These are phyloP conservation scores for Pythium aquatile DNA, from an alignment of 352 stramenopile species.

Conservation along the genomic window DNA sequence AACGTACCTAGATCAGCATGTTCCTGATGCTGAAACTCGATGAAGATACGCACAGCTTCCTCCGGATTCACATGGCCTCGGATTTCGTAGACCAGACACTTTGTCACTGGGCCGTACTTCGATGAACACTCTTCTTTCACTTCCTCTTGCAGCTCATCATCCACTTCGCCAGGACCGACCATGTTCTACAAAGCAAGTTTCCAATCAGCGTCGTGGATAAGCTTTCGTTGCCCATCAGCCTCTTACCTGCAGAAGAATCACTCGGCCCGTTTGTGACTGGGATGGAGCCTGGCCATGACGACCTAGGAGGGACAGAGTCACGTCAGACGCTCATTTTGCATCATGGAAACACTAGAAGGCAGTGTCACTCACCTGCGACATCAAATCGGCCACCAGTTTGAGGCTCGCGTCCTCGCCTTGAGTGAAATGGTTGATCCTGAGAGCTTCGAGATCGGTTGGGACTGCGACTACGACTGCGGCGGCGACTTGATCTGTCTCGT, in stretches of 20 bases:
- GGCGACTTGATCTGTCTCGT: background rate
- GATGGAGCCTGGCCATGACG: background rate
- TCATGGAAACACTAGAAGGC: no score
- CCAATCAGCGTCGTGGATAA: background rate
- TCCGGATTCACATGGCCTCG: constrained; percentile 42
- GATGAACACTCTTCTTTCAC: constrained; percentile 83
- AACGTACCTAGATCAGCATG: constrained; percentile 76
- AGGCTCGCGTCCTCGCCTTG: background rate
- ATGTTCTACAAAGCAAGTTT: constrained; percentile 72
- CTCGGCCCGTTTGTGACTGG: constrained; percentile 13
- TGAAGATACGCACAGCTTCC: constrained; percentile 89
- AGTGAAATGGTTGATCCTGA: background rate
- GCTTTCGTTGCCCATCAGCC: background rate
- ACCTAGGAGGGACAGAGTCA: background rate
- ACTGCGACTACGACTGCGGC: constrained; percentile 17
- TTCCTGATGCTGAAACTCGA: constrained; percentile 68
- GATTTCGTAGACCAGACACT: constrained; percentile 79
- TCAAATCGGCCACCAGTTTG: background rate
- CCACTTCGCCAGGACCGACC: constrained; percentile 87
- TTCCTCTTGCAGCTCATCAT: constrained; percentile 85
- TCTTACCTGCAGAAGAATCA: constrained; percentile 39
- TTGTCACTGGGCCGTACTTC: constrained; percentile 79
- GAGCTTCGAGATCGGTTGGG: constrained; percentile 1
- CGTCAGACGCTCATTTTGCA: background rate
- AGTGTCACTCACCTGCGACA: background rate